Conservation (phyloP, 2,329 filamentous ascomycete species). For the Fusarium sp. region DNA sequence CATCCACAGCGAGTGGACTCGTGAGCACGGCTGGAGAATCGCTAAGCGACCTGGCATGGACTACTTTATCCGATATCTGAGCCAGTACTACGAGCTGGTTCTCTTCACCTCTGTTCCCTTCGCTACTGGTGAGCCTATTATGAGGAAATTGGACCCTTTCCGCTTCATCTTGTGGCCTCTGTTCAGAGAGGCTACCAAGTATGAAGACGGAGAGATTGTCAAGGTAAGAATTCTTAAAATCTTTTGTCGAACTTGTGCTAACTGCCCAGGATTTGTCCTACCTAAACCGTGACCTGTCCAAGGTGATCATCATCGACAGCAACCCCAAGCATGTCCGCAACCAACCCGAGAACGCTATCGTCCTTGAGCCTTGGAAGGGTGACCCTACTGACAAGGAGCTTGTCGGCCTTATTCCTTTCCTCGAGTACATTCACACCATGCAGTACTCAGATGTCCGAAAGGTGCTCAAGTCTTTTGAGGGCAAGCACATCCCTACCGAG, state of each 20-base stretch:
- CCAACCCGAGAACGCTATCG: conserved; percentile 96
- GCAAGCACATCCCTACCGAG: conserved; percentile 87
- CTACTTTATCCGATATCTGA: conserved; percentile 96
- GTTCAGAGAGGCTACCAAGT: conserved; percentile 96
- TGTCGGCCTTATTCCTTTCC: conserved; percentile 90
- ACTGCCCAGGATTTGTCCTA: conserved; percentile 85
- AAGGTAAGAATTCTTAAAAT: conserved; percentile 72
- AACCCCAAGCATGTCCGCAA: conserved; percentile 82
- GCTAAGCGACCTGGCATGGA: conserved; percentile 95
- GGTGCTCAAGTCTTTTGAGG: conserved; percentile 87
- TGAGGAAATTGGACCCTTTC: conserved; percentile 94
- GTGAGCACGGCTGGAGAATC: conserved; percentile 93
- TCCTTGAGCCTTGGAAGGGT: conserved; percentile 90
- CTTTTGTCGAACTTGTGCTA: conserved; percentile 15
- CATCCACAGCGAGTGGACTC: conserved; percentile 92
- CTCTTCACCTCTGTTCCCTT: conserved; percentile 92
- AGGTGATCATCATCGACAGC: conserved; percentile 94
- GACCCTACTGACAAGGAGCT: conserved; percentile 85
- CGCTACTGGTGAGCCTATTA: conserved; percentile 84
- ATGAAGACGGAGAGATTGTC: conserved; percentile 94
- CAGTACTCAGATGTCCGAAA: conserved; percentile 87
- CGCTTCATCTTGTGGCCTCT: conserved; percentile 95
- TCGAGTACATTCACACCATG: conserved; percentile 97
- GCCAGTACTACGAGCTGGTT: conserved; percentile 97
- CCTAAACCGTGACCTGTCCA: conserved; percentile 93